Evolutionary conservation across 2,329 filamentous ascomycete genomes (phyloP), one percentile per base, ranked within the genome.

Genomic region (Ophiostoma perfectum): DNA sequence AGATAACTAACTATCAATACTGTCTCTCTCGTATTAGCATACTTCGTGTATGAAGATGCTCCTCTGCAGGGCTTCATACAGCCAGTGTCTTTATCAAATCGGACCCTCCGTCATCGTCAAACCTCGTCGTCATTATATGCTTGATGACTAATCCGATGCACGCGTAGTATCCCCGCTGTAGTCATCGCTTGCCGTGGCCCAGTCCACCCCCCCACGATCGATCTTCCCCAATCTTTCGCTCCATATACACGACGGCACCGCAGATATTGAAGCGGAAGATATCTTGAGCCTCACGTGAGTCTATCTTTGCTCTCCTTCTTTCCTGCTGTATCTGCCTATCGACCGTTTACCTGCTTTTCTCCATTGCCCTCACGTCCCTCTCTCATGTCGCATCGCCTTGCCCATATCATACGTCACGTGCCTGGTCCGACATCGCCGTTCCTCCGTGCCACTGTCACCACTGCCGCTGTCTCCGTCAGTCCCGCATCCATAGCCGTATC

Each of bases 331-430:
- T 9, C 18, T 27, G 18, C 49, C 12, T 55, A 4, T 3, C 7
- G 27, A n/a, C 49, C 3, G n/a, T 4, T 9, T 27, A 16, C 18
- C 49, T 27, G 1, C 27, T 27, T 27, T 27, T 52, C 49, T 27
- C 49, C 6, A 12, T 45, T 12, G 7, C 42, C 6, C 38, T 45
- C 62, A 27, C 36, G 1, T 2, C n/a, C 42, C 5, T 27, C 36
- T 39, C 67, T 52, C 64, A 72, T 72, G 71, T 72, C 71, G 62
- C 52, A 64, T 63, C 69, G 70, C 60, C 66, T 71, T 44, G 38
- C 67, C 38, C 71, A 70, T 18, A 36, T 70, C 41, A 44, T 71
- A 36, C 65, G 68, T 65, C 70, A 70, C 67, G 66, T 72, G 62
- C 65, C 67, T 39, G 65, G 64, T 9, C 68, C 70, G 62, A 63